These are phyloP conservation scores for Schizopora paradoxa DNA, from an alignment of 1,284 basidiomycete species.

Conservation along the genomic window DNA sequence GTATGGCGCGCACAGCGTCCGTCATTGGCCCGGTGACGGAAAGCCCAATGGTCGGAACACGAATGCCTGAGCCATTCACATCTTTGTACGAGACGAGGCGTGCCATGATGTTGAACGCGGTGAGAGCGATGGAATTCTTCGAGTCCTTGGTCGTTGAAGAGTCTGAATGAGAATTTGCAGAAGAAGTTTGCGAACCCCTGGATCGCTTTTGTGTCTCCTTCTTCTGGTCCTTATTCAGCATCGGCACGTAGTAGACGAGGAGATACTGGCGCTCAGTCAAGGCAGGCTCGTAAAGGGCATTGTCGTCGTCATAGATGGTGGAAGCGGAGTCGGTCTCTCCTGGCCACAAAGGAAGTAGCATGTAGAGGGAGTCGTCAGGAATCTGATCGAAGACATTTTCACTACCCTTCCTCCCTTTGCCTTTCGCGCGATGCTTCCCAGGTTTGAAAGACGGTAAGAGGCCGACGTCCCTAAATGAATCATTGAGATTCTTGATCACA, in stretches of 20 bases:
- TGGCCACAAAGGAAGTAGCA: slow-evolving; percentile 79
- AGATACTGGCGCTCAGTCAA: slow-evolving; percentile 59
- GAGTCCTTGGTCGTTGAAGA: slow-evolving; percentile 26
- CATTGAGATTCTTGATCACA: slow-evolving; percentile 62
- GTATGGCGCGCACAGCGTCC: slow-evolving; percentile 46
- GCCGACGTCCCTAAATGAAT: slow-evolving; percentile 73
- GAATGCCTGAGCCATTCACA: slow-evolving; percentile 62
- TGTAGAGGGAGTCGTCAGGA: slow-evolving; percentile 63
- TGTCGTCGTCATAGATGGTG: slow-evolving; percentile 25
- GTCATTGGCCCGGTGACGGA: slow-evolving; percentile 56
- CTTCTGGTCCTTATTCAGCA: slow-evolving; percentile 33
- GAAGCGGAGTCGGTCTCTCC: slow-evolving; percentile 54
- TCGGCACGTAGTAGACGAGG: slow-evolving; percentile 65
- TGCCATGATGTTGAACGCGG: slow-evolving; percentile 61
- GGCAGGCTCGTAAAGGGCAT: slow-evolving; percentile 26
- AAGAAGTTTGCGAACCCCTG: slow-evolving; percentile 30
- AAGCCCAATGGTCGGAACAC: slow-evolving; percentile 65
- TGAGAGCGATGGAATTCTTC: slow-evolving; percentile 42
- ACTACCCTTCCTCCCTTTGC: slow-evolving; percentile 11
- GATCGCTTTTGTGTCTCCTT: slow-evolving; percentile 31
- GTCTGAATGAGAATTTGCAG: slow-evolving; percentile 30
- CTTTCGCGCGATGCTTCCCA: slow-evolving; percentile 22
- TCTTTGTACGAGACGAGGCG: slow-evolving; percentile 64
- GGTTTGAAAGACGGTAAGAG: slow-evolving; percentile 50
- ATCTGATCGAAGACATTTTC: slow-evolving; percentile 55